Evolutionary conservation across 225 moss, liverwort and hornwort genomes (phyloP), one percentile per base, ranked within the genome.

Genomic region (Thuidium tamariscinum): DNA sequence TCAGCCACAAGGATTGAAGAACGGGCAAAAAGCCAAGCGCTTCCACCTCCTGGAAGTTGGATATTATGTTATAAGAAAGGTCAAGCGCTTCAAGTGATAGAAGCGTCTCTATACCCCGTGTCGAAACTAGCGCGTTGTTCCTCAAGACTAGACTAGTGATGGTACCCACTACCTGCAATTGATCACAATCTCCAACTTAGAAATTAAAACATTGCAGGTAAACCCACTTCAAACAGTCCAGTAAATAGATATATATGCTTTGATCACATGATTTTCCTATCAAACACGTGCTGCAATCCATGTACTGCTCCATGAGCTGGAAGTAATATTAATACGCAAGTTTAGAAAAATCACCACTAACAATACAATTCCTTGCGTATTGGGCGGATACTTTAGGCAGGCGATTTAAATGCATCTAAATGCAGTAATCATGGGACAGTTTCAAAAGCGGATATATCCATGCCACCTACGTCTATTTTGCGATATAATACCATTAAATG

Each of bases 61-160:
- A 96, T 81, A 99, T 94, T 70, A 99, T 86, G 88, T 99, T 99
- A 89, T 97, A 81, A 48, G 99, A 97, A 59, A 99, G 91, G 93
- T 99, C 99, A 79, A 97, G 96, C 62, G 96, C 96, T 88, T 97
- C 97, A 90, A 99, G 88, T 82, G 91, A 92, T 84, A 94, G 88
- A 85, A 99, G 91, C 60, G 90, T 91, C 86, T 99, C 97, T 64
- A 99, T 90, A 30, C 99, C 99, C 85, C 93, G 88, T 73, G 95
- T 94, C 87, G 95, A 95, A 80, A 93, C 95, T 71, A 99, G 86
- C n/a, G 97, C 97, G 89, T 99, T 99, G 84, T 99, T 99, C 68
- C 97, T 94, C 84, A 99, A 90, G 25, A 99, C 90, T 88, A 99
- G 86, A 89, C 93, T 95, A 72, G 89, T 92, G 85, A 99, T 88